A percentile compares a stretch with the other conserved stretches of the same genome.
Conservation (phyloP, 306 rosid species). For the Macrotyloma uniflorum region DNA sequence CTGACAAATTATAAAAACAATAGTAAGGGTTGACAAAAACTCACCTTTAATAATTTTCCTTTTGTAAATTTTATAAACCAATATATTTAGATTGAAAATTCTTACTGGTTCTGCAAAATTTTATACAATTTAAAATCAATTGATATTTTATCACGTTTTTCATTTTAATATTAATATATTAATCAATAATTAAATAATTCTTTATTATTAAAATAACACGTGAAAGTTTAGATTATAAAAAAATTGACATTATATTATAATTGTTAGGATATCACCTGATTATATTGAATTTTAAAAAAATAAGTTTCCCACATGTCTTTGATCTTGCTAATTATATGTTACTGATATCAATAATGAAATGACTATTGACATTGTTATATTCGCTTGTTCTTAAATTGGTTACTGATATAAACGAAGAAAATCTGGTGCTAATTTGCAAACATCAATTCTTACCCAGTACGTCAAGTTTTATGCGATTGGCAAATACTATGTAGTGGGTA, state of each 20-base stretch:
- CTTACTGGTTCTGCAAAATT: not conserved
- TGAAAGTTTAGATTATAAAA: no score
- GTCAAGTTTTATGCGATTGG: conserved; percentile 92
- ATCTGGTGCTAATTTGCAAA: not conserved
- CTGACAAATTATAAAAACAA: no score
- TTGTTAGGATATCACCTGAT: not conserved
- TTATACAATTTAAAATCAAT: not conserved
- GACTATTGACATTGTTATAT: not conserved
- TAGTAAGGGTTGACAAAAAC: not conserved
- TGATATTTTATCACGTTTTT: not conserved
- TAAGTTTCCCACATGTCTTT: not conserved
- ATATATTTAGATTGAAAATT: no score
- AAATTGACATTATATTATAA: not conserved
- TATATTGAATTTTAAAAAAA: no score
- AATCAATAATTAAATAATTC: no score
- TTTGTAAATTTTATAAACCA: not conserved
- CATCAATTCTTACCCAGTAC: conserved; percentile 50
- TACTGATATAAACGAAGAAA: not conserved
- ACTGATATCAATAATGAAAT: not conserved
- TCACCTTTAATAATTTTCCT: not conserved
- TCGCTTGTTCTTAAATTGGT: not conserved
- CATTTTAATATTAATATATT: not conserved
- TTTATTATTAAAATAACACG: no score
- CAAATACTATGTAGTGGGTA: conserved; percentile 75
- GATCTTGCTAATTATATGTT: not conserved